Evolutionary conservation across 495 filamentous ascomycete species (phyloP).

Genomic region (Hypoxylon perforatum): DNA sequence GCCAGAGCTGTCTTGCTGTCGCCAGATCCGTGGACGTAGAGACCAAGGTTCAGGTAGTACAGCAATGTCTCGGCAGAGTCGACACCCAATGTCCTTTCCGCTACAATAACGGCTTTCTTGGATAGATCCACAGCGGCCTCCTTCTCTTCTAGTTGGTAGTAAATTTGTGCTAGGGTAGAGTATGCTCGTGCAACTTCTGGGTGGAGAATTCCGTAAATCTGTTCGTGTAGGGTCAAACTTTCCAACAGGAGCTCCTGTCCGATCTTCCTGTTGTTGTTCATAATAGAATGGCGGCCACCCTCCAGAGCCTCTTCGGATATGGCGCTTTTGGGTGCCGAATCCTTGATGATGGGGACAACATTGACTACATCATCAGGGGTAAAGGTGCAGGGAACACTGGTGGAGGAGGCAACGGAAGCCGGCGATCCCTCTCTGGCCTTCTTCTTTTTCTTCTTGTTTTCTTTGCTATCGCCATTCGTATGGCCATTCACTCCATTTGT

Average conservation of each 20-base stretch:
- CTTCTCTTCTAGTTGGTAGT: slow-evolving; percentile 96
- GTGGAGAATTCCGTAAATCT: slow-evolving; percentile 98
- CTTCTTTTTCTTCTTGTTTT: slow-evolving; percentile 82
- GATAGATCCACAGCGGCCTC: slow-evolving; percentile 93
- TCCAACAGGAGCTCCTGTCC: slow-evolving; percentile 96
- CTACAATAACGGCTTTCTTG: slow-evolving; percentile 94
- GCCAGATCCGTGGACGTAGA: slow-evolving; percentile 93
- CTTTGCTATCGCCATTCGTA: slow-evolving; percentile 43
- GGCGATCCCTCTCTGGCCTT: slow-evolving; percentile 64
- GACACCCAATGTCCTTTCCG: slow-evolving; percentile 92
- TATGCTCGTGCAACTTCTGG: slow-evolving; percentile 97
- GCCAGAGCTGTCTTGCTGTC: slow-evolving; percentile 85
- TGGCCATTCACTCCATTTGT: slow-evolving; percentile 50
- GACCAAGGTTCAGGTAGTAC: slow-evolving; percentile 91
- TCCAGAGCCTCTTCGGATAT: slow-evolving; percentile 96
- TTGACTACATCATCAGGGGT: slow-evolving; percentile 87
- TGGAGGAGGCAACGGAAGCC: slow-evolving; percentile 63
- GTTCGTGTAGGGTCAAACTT: slow-evolving; percentile 94
- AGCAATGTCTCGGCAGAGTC: slow-evolving; percentile 94
- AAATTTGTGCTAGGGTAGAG: slow-evolving; percentile 92
- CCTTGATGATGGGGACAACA: slow-evolving; percentile 91
- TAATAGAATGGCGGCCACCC: slow-evolving; percentile 92
- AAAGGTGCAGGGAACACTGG: slow-evolving; percentile 71
- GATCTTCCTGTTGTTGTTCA: slow-evolving; percentile 93
- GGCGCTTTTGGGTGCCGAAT: slow-evolving; percentile 85